Evolutionary conservation across 2,329 filamentous ascomycete genomes (phyloP).

Genomic region (Lachnellula suecica): DNA sequence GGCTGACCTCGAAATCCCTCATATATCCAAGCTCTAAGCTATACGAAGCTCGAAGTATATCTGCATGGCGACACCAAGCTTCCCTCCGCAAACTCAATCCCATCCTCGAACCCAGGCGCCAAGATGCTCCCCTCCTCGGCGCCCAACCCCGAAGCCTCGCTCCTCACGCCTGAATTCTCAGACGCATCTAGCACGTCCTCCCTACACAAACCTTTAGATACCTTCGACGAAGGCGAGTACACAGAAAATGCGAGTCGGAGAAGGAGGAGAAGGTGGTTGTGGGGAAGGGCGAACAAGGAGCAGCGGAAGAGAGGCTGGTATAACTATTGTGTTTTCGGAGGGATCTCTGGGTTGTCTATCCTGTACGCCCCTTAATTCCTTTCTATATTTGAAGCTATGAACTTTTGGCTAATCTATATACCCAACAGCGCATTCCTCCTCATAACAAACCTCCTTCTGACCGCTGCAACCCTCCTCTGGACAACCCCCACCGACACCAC

Average conservation of each 20-base stretch:
- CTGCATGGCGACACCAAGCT: too few relatives aligned
- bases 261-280: not conserved
- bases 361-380: slow-evolving; percentile 31
- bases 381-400: not conserved
- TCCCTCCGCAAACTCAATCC: too few relatives aligned
- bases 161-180: not conserved
- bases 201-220: slow-evolving; percentile 4
- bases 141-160: not conserved
- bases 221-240: slow-evolving; percentile 5
- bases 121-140: not conserved
- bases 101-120: too few relatives aligned
- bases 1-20: too few relatives aligned
- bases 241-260: slow-evolving; percentile 3
- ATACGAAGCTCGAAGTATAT: too few relatives aligned
- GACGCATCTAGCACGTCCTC: not conserved
- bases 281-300: not conserved
- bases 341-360: slow-evolving; percentile 36
- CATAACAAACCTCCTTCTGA: slow-evolving; percentile 33
- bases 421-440: slow-evolving; percentile 33
- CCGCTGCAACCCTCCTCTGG: slow-evolving; percentile 32
- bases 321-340: slow-evolving; percentile 35
- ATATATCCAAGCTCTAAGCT: too few relatives aligned
- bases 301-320: slow-evolving; percentile 17
- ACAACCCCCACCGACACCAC: slow-evolving; percentile 31
- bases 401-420: not conserved